These are phyloP conservation scores for Sarcocystis neurona DNA, from an alignment of 169 alveolate genomes.

Conservation along the genomic window DNA sequence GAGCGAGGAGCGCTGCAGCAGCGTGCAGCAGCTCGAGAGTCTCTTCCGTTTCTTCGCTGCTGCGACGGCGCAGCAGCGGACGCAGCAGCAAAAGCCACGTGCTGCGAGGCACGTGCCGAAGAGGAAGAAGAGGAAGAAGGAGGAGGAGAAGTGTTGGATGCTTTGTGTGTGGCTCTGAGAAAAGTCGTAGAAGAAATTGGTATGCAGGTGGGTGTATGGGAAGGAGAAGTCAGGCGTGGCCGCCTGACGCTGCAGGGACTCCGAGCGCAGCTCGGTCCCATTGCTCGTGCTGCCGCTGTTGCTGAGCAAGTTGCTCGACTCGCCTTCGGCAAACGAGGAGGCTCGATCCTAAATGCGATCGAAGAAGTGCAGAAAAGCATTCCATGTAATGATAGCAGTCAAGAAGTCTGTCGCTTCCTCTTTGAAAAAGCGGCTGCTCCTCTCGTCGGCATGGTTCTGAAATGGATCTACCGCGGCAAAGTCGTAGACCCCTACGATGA, in stretches of 20 bases:
- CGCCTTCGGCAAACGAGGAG: not conserved
- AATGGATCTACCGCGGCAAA: not conserved
- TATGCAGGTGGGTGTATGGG: conserved; percentile 8
- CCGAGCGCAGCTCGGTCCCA: conserved; percentile 7
- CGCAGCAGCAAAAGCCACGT: not conserved
- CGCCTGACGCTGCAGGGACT: conserved; percentile 27
- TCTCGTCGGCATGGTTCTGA: not conserved
- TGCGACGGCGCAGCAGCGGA: too few species aligned
- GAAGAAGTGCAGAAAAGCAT: not conserved
- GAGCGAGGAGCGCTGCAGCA: too few species aligned
- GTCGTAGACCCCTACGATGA: not conserved
- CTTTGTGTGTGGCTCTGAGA: not conserved
- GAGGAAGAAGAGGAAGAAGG: not conserved
- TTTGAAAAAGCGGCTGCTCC: conserved; percentile 17
- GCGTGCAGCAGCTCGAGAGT: too few species aligned
- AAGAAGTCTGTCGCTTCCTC: not conserved
- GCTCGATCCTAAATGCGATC: not conserved
- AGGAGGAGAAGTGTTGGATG: not conserved
- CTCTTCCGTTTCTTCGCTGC: too few species aligned
- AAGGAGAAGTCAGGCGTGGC: conserved; percentile 6
- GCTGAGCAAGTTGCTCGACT: not conserved
- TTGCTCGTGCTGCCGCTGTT: not conserved
- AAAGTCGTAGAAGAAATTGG: conserved; percentile 6
- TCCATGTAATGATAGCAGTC: not conserved
- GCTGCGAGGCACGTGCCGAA: not conserved